Base-by-base conservation (phyloP, 352 stramenopile species). In the Phytophthora sp. region DNA sequence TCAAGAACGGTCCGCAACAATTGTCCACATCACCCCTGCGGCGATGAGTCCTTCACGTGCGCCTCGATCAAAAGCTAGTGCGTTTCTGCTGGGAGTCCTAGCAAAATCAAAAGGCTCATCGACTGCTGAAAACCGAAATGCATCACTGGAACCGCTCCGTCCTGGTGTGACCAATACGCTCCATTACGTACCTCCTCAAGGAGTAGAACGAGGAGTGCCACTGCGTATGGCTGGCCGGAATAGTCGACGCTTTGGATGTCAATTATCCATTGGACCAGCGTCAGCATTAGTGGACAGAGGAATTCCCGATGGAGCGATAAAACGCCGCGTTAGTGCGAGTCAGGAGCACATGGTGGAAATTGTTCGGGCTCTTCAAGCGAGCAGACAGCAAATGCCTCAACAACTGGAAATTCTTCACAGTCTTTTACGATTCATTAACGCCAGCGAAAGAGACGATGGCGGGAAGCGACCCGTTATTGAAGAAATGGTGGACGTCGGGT, bases 21-120 rank as follows among this genome's bases (percentile, higher is more conserved):
- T 86, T 46, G 63, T 70, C 1, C 62, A 84, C 29, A 41, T 84
- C n/a, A 52, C 61, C 0, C 30, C 58, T 7, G 11, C 27, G 15
- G 20, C 23, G 11, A 11, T 21, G 3, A 54, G 68, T 15, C 46
- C 63, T 2, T 18, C 69, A 24, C 54, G 50, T 16, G 49, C 69
- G 15, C 74, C 76, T 47, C 77, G 84, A 53, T 90, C 83, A 27
- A 86, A 80, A 46, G 81, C 84, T 3, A 78, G 81, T 44, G 54
- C 78, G 7, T 92, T 92, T 57, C 46, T 92, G 30, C 36, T 85
- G 26, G 60, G 69, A 12, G 67, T 90, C 13, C 44, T 89, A 50
- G 74, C 69, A 4, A 83, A 85, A 38, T 66, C 72, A 6, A 62
- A 58, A 66, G 69, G 56, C 0, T 36, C 44, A 23, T 66, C 30